A percentile compares a stretch with the other conserved stretches of the same genome.
These are phyloP conservation scores for Dactylorhiza incarnata DNA, from an alignment of 106 monocot species.

Conservation along the genomic window DNA sequence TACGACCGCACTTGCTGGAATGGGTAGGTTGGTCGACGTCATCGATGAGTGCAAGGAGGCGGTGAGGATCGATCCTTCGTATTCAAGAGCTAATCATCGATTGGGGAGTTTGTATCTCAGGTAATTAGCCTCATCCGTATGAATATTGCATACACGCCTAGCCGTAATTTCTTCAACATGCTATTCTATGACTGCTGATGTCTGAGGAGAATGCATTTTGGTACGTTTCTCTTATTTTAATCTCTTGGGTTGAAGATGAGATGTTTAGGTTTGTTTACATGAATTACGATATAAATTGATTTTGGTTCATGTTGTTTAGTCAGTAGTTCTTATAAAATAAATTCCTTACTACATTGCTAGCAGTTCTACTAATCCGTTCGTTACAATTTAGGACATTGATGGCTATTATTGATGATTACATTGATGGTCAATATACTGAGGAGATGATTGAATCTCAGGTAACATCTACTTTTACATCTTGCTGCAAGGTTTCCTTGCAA, in stretches of 20 bases:
- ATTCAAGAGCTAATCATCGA: constrained; percentile 35
- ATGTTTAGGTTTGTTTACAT: background rate
- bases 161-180: background rate
- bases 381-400: constrained; percentile 60
- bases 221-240: too few relatives aligned
- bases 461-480: background rate
- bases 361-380: background rate
- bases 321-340: background rate
- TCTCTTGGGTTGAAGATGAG: background rate
- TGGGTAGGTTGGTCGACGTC: constrained; percentile 46
- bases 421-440: constrained; percentile 91
- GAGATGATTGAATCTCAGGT: constrained; percentile 99
- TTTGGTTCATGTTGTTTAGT: background rate
- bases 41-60: constrained; percentile 46
- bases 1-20: constrained; percentile 34
- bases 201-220: too few relatives aligned
- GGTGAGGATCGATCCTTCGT: constrained; percentile 41
- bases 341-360: background rate
- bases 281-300: background rate
- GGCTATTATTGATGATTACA: constrained; percentile 83
- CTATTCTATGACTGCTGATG: too few relatives aligned
- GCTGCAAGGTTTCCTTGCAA: background rate
- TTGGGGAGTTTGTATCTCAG: constrained; percentile 47
- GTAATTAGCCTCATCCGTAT: constrained; percentile 6
- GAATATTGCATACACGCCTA: background rate